A percentile compares a stretch with the other conserved stretches of the same genome.
These are phyloP conservation scores for Berkeleyomyces basicola DNA, from an alignment of 2,329 filamentous ascomycete genomes.

Conservation along the genomic window DNA sequence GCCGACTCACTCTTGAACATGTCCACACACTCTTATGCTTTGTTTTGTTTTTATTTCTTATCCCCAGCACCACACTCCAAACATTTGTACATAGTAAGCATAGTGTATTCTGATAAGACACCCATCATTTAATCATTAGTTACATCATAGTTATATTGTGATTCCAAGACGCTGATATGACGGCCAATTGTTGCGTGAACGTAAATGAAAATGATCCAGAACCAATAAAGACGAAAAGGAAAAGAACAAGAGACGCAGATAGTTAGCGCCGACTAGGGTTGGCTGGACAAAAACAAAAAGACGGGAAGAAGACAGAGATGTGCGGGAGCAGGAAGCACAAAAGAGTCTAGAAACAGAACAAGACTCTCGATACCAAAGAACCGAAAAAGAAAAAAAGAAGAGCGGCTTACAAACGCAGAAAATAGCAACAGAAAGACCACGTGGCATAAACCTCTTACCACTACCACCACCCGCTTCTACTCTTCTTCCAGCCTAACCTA, in stretches of 20 bases:
- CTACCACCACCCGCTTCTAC: too few relatives aligned
- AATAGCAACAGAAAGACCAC: too few relatives aligned
- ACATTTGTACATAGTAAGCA: neutral
- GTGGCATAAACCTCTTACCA: too few relatives aligned
- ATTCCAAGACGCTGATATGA: neutral
- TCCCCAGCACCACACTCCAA: neutral
- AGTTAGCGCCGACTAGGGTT: neutral
- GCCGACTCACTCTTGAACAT: slow-evolving; percentile 34
- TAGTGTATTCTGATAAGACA: neutral
- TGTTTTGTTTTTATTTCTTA: neutral
- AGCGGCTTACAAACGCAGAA: neutral
- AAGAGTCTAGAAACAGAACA: neutral
- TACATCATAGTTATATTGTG: neutral
- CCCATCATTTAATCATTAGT: neutral
- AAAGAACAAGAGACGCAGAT: neutral
- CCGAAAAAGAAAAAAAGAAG: neutral
- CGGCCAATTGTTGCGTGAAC: neutral
- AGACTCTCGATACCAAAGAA: neutral
- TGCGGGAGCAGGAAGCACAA: neutral
- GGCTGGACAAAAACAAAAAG: neutral
- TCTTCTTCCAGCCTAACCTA: too few relatives aligned
- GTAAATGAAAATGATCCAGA: neutral
- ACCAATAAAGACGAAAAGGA: neutral
- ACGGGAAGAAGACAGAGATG: neutral
- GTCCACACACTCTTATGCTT: neutral